Base-by-base conservation (phyloP, 2,329 filamentous ascomycete species). In the Dryadomyces quercus-mongolicae region DNA sequence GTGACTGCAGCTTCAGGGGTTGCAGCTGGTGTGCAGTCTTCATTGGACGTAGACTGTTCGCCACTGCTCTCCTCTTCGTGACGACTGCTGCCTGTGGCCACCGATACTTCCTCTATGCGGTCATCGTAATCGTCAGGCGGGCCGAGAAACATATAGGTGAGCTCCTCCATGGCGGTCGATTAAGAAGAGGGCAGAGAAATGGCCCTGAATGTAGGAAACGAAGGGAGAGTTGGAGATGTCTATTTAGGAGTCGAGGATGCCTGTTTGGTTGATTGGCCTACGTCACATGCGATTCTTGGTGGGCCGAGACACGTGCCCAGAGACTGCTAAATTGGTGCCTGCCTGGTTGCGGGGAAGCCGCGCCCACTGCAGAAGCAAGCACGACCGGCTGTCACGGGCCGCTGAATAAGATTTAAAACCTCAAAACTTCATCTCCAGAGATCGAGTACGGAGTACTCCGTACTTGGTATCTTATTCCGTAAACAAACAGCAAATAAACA, bases 91-190 rank as follows among this genome's bases (percentile, higher is more conserved):
- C 6, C 40, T 22, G 21, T 16, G 36, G 21, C 34, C 36, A 36
- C 3, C 3, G 45, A 2, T 6, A 48, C 16, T 7, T 48, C 21
- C 9, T 49, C 52, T 15, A 16, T n/a, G 7, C 25, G 31, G n/a
- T 25, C 22, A 18, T 59, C 50, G 42, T 53, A 45, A n/a, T 59
- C 57, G 43, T 58, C 45, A 21, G 34, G 34, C 34, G 38, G 47
- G 48, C 57, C 55, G 48, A 60, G 52, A 18, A 56, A 59, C 57
- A 60, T 56, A 54, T 60, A 60, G 10, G 59, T 43, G 12, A 59
- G 50, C 7, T 60, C 59, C 51, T 60, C 59, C 59, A 60, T 60
- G 47, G 46, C 16, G 31, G n/a, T 45, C 18, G 25, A 6, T 16
- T 2, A 21, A 6, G 48, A 2, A 20, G 13, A 31, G 25, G 25